Conservation (phyloP, 208 protist genomes). For the Trypanosoma brucei region DNA sequence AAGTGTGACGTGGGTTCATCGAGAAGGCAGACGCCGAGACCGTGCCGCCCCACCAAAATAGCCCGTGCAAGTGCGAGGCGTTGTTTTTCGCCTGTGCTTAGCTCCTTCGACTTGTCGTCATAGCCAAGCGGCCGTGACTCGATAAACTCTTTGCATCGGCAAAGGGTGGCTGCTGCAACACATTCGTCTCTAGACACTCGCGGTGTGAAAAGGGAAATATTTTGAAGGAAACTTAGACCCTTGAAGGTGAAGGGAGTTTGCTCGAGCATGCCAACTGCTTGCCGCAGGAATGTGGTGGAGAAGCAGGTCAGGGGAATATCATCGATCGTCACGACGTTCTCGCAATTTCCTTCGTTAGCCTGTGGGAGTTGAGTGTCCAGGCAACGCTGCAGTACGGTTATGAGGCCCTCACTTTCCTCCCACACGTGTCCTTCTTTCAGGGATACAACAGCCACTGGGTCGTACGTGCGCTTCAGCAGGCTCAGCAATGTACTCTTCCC, state of each 20-base stretch:
- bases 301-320: constrained; percentile 56
- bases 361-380: constrained; percentile 10
- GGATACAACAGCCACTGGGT: constrained; percentile 33
- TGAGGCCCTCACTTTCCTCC: constrained; percentile 20
- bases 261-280: constrained; percentile 41
- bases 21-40: constrained; percentile 51
- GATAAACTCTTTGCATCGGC: constrained; percentile 47
- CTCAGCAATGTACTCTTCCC: constrained; percentile 73
- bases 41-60: constrained; percentile 1
- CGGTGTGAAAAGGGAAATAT: constrained; percentile 30
- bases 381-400: constrained; percentile 29
- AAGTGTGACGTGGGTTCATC: constrained; percentile 89
- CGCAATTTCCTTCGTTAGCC: not conserved
- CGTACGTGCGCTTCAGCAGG: constrained; percentile 75
- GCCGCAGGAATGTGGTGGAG: constrained; percentile 42
- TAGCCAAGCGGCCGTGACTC: constrained; percentile 27
- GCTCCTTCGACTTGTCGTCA: constrained; percentile 30
- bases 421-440: constrained; percentile 14
- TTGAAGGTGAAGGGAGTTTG: constrained; percentile 37
- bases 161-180: constrained; percentile 33
- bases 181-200: constrained; percentile 37
- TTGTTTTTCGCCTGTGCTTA: constrained; percentile 91
- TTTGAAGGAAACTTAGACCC: constrained; percentile 34
- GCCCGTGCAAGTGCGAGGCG: constrained; percentile 85
- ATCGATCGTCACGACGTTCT: constrained; percentile 37